phyloP scores from a whole-genome alignment of 1,284 basidiomycete species.

The Cutaneotrichosporon sp. region DNA sequence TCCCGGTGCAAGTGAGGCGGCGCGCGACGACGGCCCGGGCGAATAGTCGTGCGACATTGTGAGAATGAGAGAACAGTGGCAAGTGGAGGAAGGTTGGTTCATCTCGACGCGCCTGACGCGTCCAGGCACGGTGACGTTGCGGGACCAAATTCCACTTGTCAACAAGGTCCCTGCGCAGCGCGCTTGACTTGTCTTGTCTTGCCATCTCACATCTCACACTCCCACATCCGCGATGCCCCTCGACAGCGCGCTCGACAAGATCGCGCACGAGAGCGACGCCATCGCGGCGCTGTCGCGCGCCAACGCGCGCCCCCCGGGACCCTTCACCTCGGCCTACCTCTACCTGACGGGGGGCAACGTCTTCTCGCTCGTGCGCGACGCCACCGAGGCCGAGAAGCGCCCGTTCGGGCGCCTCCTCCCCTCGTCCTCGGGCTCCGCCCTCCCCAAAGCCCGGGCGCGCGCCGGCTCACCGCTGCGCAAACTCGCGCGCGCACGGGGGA shows the following conservation, averaged over 20 bases:
- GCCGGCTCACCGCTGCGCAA: slow-evolving; percentile 36
- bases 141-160: background rate
- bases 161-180: background rate
- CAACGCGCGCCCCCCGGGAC: slow-evolving; percentile 38
- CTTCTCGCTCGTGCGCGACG: slow-evolving; percentile 46
- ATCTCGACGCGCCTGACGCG: background rate
- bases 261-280: slow-evolving; percentile 39
- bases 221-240: slow-evolving; percentile 21
- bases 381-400: slow-evolving; percentile 39
- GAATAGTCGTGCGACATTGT: slow-evolving; percentile 15
- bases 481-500: slow-evolving; percentile 11
- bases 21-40: slow-evolving; percentile 6
- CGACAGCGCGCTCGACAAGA: slow-evolving; percentile 37
- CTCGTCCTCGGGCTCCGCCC: background rate
- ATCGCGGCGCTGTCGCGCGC: slow-evolving; percentile 35
- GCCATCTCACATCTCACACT: background rate
- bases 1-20: background rate
- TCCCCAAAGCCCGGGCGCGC: background rate
- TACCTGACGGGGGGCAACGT: slow-evolving; percentile 28
- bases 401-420: slow-evolving; percentile 42
- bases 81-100: too few species aligned
- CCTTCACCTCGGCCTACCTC: slow-evolving; percentile 45
- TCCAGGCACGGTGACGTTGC: background rate
- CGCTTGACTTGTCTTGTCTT: background rate
- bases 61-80: too few species aligned